A percentile compares a stretch with the other conserved stretches of the same genome.
Evolutionary conservation across 768 basidiomycete species (phyloP).

Genomic region (Termitomyces sp.): DNA sequence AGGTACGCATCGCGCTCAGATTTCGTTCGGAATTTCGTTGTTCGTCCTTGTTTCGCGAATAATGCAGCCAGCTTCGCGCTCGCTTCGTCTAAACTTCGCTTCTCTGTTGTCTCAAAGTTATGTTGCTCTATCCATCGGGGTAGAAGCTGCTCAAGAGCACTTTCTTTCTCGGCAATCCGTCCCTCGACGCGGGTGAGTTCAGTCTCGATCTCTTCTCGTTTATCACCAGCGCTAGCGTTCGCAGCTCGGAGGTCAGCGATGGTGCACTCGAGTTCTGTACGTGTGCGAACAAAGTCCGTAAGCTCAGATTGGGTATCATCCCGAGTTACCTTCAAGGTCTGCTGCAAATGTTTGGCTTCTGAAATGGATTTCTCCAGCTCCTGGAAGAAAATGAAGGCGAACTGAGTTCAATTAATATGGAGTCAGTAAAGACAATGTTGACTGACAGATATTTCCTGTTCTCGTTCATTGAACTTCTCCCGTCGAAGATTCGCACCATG

Average conservation of each 20-base stretch:
- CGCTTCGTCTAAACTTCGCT: constrained; percentile 68
- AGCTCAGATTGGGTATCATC: constrained; percentile 79
- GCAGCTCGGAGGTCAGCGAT: constrained; percentile 73
- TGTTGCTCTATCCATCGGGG: constrained; percentile 69
- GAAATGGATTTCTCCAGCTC: constrained; percentile 69
- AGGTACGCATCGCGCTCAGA: constrained; percentile 82
- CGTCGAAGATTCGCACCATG: constrained; percentile 80
- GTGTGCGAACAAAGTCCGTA: constrained; percentile 76
- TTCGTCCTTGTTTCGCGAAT: constrained; percentile 87
- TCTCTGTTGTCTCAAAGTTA: constrained; percentile 45
- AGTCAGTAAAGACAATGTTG: not conserved
- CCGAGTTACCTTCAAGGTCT: constrained; percentile 65
- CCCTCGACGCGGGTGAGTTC: constrained; percentile 59
- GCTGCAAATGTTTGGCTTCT: constrained; percentile 61
- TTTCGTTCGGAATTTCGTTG: constrained; percentile 78
- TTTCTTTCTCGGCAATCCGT: constrained; percentile 61
- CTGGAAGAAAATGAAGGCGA: constrained; percentile 30
- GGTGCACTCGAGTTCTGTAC: constrained; percentile 82
- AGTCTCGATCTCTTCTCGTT: constrained; percentile 53
- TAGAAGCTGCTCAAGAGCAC: constrained; percentile 51
- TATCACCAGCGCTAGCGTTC: constrained; percentile 57
- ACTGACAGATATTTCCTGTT: constrained; percentile 79
- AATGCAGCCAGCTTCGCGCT: constrained; percentile 67
- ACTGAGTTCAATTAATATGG: not conserved
- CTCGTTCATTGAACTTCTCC: constrained; percentile 76